A percentile compares a stretch with the other conserved stretches of the same genome.
phyloP scores from a whole-genome alignment of 306 rosid genomes.

The Begonia loranthoides region DNA sequence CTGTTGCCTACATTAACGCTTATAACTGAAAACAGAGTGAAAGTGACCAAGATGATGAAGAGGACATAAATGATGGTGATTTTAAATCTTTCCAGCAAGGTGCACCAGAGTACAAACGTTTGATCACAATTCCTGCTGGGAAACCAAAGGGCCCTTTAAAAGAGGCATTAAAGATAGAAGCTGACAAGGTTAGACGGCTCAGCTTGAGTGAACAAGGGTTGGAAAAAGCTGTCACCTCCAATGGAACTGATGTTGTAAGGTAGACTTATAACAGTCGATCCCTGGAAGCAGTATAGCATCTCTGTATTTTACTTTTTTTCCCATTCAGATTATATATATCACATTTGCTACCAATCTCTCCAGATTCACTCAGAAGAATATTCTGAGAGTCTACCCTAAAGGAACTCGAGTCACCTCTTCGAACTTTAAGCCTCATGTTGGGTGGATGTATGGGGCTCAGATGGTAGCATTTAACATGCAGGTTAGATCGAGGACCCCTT shows the following conservation, averaged over 20 bases:
- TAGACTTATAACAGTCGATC: constrained; percentile 1
- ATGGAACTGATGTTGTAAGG: constrained; percentile 65
- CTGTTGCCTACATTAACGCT: constrained; percentile 2
- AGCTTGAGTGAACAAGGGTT: constrained; percentile 75
- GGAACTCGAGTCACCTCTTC: constrained; percentile 72
- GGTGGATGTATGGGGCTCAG: constrained; percentile 93
- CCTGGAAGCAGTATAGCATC: too few species aligned
- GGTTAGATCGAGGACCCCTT: constrained; percentile 29
- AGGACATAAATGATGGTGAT: constrained; percentile 21
- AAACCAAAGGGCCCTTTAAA: constrained; percentile 55
- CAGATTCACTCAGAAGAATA: constrained; percentile 64
- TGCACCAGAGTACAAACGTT: constrained; percentile 46
- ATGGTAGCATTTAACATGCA: constrained; percentile 97
- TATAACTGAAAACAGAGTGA: constrained; percentile 26
- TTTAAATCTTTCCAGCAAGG: constrained; percentile 27
- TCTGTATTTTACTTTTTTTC: neutral
- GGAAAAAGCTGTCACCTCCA: constrained; percentile 35
- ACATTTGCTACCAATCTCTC: neutral
- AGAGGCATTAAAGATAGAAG: constrained; percentile 29
- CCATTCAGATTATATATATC: neutral
- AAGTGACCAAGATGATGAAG: constrained; percentile 43
- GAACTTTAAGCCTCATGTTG: constrained; percentile 71
- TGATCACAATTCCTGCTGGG: constrained; percentile 87
- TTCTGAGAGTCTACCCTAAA: constrained; percentile 75
- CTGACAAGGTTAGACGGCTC: constrained; percentile 59